Evolutionary conservation across 306 rosid species (phyloP).

Genomic region (Lathyrus tuberosus): DNA sequence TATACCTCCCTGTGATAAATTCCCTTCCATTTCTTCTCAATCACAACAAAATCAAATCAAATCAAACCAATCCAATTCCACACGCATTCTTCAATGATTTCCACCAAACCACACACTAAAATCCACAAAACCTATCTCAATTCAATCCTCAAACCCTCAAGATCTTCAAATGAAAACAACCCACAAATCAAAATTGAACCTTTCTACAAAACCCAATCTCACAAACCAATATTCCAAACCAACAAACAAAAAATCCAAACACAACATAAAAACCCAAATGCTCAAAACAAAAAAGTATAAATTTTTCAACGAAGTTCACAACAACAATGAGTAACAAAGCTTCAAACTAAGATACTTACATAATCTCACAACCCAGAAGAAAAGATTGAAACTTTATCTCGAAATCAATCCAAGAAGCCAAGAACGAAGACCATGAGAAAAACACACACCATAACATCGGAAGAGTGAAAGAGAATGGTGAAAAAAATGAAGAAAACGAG

Average conservation of each 20-base stretch:
- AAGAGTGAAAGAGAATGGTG: background rate
- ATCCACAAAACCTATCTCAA: conserved; percentile 31
- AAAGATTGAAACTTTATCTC: conserved; percentile 32
- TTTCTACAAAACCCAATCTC: conserved; percentile 32
- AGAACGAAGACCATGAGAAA: conserved; percentile 41
- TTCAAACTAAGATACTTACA: conserved; percentile 41
- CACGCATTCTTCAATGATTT: conserved; percentile 2
- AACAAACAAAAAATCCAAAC: conserved; percentile 13
- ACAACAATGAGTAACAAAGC: conserved; percentile 18
- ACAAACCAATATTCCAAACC: conserved; percentile 14
- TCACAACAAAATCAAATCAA: conserved; percentile 36
- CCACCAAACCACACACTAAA: conserved; percentile 30
- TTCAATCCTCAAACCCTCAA: conserved; percentile 29
- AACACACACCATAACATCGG: conserved; percentile 16
- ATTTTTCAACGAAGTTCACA: conserved; percentile 26
- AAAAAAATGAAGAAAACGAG: conserved; percentile 7
- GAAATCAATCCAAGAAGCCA: conserved; percentile 39
- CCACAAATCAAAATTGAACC: conserved; percentile 25
- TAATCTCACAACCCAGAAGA: conserved; percentile 37
- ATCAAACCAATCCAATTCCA: conserved; percentile 44
- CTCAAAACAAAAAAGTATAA: conserved; percentile 6
- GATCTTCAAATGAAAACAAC: conserved; percentile 30
- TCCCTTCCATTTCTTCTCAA: conserved; percentile 74
- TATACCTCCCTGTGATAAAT: conserved; percentile 73
- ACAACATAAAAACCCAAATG: conserved; percentile 28